Conservation (phyloP, 768 basidiomycete genomes). For the Leccinum aurantiacum region DNA sequence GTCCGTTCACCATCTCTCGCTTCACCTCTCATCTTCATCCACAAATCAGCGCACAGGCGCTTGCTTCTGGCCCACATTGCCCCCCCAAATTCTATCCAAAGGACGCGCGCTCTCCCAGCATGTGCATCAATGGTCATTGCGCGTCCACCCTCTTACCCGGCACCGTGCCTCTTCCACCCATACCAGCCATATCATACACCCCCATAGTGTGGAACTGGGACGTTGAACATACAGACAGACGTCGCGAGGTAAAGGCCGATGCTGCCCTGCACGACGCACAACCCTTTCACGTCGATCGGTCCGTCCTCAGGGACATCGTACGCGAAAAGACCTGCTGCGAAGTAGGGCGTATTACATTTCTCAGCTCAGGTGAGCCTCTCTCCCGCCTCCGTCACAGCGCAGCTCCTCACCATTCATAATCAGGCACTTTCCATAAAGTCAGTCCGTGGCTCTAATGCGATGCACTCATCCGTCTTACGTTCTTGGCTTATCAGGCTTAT, state of each 20-base stretch:
- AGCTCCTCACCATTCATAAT: conserved; percentile 2
- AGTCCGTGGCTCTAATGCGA: conserved; percentile 12
- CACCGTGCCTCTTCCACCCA: conserved; percentile 21
- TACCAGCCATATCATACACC: conserved; percentile 3
- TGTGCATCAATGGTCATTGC: conserved; percentile 10
- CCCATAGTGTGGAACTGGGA: conserved; percentile 69
- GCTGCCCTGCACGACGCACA: conserved; percentile 57
- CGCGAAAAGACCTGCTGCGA: conserved; percentile 64
- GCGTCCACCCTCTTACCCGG: conserved; percentile 17
- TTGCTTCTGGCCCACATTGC: not conserved
- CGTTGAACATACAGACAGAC: conserved; percentile 67
- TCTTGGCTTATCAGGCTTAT: conserved; percentile 56
- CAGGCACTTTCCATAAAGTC: conserved; percentile 86
- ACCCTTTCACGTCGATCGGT: conserved; percentile 76
- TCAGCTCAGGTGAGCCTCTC: conserved; percentile 62
- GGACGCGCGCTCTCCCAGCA: conserved; percentile 5
- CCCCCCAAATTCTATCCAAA: not conserved
- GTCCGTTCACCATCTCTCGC: conserved; percentile 17
- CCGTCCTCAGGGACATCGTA: conserved; percentile 74
- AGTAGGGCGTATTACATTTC: conserved; percentile 68
- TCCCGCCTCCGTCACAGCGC: conserved; percentile 12
- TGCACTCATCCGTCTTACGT: conserved; percentile 9
- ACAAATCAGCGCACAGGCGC: not conserved
- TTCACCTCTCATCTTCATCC: not conserved
- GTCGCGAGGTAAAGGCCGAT: conserved; percentile 62